Conservation (phyloP, 305 asterid species). For the Solanum hybrid region DNA sequence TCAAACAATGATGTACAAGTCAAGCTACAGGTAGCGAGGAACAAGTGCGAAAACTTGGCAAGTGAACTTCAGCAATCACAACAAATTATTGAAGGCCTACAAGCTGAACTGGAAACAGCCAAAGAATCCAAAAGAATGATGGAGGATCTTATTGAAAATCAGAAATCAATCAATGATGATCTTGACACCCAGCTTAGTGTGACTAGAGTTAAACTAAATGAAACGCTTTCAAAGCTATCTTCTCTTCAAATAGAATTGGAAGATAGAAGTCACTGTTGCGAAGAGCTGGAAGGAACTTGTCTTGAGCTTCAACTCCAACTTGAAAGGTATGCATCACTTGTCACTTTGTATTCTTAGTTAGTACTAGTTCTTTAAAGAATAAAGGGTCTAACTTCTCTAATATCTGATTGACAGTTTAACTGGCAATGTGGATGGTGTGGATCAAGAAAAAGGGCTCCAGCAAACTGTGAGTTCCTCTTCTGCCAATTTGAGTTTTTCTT, state of each 20-base stretch:
- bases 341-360: neutral
- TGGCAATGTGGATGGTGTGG: constrained; percentile 22
- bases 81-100: constrained; percentile 15
- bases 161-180: constrained; percentile 56
- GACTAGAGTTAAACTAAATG: constrained; percentile 34
- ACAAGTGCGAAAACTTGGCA: constrained; percentile 15
- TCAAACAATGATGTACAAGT: constrained; percentile 15
- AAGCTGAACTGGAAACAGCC: constrained; percentile 28
- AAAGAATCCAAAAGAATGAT: constrained; percentile 36
- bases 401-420: constrained; percentile 27
- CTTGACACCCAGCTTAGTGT: constrained; percentile 59
- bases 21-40: constrained; percentile 14
- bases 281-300: constrained; percentile 64
- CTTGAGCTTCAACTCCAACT: constrained; percentile 84
- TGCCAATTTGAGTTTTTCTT: neutral
- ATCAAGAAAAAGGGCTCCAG: constrained; percentile 41
- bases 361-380: neutral
- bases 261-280: constrained; percentile 48
- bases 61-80: constrained; percentile 26
- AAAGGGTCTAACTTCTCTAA: neutral
- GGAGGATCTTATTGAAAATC: constrained; percentile 56
- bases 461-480: constrained; percentile 43
- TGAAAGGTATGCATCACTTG: constrained; percentile 38
- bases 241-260: constrained; percentile 65
- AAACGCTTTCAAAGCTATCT: constrained; percentile 40